phyloP scores from a whole-genome alignment of 2,329 filamentous ascomycete genomes.

The Ceratocystis ficicola region DNA sequence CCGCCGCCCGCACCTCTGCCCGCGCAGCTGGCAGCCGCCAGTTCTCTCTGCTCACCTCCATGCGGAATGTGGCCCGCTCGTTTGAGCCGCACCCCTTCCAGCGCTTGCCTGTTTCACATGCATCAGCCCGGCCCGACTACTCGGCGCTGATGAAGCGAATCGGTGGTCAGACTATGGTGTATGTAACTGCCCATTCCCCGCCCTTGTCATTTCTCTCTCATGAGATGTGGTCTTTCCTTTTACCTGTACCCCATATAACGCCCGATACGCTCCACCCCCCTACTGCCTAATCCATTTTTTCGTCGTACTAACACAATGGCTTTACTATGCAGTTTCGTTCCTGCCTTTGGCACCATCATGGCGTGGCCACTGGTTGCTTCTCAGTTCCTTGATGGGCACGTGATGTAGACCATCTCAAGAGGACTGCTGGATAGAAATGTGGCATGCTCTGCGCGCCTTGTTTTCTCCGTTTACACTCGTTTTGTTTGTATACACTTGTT shows the following conservation, averaged over 20 bases:
- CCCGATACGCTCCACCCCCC: not conserved
- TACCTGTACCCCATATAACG: not conserved
- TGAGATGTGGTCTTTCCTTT: not conserved
- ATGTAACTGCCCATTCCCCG: constrained; percentile 24
- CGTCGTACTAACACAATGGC: constrained; percentile 8
- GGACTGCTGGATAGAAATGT: constrained; percentile 1
- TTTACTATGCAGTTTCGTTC: constrained; percentile 29
- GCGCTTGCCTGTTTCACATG: constrained; percentile 27
- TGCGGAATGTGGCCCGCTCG: constrained; percentile 29
- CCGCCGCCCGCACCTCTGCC: constrained; percentile 22
- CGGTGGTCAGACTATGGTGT: constrained; percentile 29
- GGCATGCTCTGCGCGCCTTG: not conserved
- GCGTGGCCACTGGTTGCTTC: constrained; percentile 30
- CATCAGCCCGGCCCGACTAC: constrained; percentile 29
- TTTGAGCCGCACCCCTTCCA: constrained; percentile 32
- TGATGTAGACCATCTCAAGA: constrained; percentile 22
- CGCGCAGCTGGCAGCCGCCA: constrained; percentile 29
- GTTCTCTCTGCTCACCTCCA: constrained; percentile 29
- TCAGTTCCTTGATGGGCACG: constrained; percentile 28
- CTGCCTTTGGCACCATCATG: constrained; percentile 29
- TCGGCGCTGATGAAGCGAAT: constrained; percentile 28
- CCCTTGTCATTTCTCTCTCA: not conserved
- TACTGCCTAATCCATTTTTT: not conserved
- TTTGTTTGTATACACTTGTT: too few species aligned
- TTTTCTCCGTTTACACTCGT: not conserved